These are phyloP conservation scores for Geotrichum aggregatum DNA, from an alignment of 1,139 yeast genomes.

Conservation along the genomic window DNA sequence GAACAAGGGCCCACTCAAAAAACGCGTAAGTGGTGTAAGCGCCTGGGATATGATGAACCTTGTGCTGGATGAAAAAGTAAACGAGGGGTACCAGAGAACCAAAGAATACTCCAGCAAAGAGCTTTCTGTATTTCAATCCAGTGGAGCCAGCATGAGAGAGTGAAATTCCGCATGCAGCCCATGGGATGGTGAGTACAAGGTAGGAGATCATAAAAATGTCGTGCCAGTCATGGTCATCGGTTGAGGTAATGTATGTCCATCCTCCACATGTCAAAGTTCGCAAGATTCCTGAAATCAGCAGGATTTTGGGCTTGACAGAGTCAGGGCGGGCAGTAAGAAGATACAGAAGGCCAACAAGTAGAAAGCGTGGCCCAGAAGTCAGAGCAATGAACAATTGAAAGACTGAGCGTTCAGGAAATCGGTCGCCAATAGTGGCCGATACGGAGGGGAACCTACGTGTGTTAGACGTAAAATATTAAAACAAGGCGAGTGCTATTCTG, in stretches of 20 bases:
- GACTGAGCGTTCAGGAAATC: slow-evolving; percentile 91
- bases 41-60: slow-evolving; percentile 82
- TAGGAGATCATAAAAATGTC: slow-evolving; percentile 92
- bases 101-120: slow-evolving; percentile 60
- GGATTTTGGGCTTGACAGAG: slow-evolving; percentile 43
- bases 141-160: slow-evolving; percentile 49
- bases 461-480: neutral
- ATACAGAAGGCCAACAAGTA: slow-evolving; percentile 61
- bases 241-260: slow-evolving; percentile 94
- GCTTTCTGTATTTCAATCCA: slow-evolving; percentile 52
- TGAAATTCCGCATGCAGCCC: slow-evolving; percentile 66
- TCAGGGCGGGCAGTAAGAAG: slow-evolving; percentile 41
- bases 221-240: slow-evolving; percentile 95
- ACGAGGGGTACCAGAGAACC: slow-evolving; percentile 70
- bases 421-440: slow-evolving; percentile 92
- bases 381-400: slow-evolving; percentile 69
- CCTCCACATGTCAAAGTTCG: slow-evolving; percentile 96
- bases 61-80: slow-evolving; percentile 89
- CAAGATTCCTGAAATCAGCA: slow-evolving; percentile 57
- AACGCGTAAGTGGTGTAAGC: slow-evolving; percentile 93
- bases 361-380: slow-evolving; percentile 66
- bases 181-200: slow-evolving; percentile 83
- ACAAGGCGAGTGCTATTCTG: neutral
- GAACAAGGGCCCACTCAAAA: slow-evolving; percentile 85
- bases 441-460: slow-evolving; percentile 72